Percentiles rank a stretch among this genome's conserved stretches.
These are phyloP conservation scores for Umbelopsis vinacea DNA, from an alignment of 192 early-diverging fungal species.

Conservation along the genomic window DNA sequence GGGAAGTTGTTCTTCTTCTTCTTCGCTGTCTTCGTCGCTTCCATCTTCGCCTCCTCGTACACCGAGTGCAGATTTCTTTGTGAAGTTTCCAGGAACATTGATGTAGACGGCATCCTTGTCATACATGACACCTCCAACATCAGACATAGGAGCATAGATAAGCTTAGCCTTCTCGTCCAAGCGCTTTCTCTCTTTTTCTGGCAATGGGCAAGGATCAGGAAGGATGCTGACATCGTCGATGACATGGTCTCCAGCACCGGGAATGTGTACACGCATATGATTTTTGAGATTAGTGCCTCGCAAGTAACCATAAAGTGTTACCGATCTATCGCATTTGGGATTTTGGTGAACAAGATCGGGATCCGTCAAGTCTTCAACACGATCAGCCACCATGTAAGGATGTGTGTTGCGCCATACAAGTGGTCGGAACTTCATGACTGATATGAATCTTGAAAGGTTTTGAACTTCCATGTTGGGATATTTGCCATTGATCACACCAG, in stretches of 20 bases:
- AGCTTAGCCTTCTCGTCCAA: constrained; percentile 95
- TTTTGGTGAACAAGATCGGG: constrained; percentile 79
- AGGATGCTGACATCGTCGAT: constrained; percentile 78
- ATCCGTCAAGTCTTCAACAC: constrained; percentile 95
- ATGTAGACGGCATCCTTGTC: constrained; percentile 99
- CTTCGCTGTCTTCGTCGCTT: constrained; percentile 38
- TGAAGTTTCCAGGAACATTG: constrained; percentile 88
- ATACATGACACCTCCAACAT: constrained; percentile 97
- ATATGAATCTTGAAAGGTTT: constrained; percentile 96
- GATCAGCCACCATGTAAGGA: constrained; percentile 97
- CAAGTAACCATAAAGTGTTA: constrained; percentile 95
- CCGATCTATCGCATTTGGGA: constrained; percentile 89
- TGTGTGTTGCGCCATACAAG: constrained; percentile 96
- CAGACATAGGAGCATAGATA: constrained; percentile 98
- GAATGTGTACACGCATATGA: constrained; percentile 90
- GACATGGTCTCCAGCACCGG: constrained; percentile 89
- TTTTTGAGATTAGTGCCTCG: constrained; percentile 94
- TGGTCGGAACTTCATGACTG: constrained; percentile 98
- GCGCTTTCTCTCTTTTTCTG: constrained; percentile 88
- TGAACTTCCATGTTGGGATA: constrained; percentile 94
- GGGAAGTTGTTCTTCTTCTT: constrained; percentile 31
- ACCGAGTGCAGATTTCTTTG: constrained; percentile 55
- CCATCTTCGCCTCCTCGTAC: constrained; percentile 45
- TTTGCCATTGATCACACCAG: constrained; percentile 91
- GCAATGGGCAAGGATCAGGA: constrained; percentile 95